Evolutionary conservation across 352 stramenopile species (phyloP).

Genomic region (Globisporangium paroecandrum): DNA sequence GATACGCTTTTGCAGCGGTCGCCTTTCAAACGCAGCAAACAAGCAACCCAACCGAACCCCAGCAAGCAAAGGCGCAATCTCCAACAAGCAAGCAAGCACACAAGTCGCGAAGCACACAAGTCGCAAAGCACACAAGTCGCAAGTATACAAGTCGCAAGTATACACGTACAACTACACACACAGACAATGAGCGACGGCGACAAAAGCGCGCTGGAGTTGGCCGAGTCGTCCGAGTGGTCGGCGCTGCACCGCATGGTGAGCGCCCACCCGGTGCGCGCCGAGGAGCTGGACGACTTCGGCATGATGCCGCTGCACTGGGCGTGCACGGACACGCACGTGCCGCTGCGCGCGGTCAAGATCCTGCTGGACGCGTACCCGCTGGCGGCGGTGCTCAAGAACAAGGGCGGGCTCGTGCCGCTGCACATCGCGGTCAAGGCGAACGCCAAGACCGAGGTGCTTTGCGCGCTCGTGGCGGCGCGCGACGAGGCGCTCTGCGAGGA

Average conservation of each 20-base stretch:
- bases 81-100: background rate
- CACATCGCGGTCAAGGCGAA: constrained; percentile 84
- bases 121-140: background rate
- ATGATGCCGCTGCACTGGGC: constrained; percentile 87
- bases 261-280: constrained; percentile 43
- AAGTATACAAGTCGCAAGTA: background rate
- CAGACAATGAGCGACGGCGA: constrained; percentile 10
- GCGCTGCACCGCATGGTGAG: constrained; percentile 60
- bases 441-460: constrained; percentile 60
- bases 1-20: constrained; percentile 12
- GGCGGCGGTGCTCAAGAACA: constrained; percentile 64
- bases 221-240: constrained; percentile 67
- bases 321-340: constrained; percentile 74
- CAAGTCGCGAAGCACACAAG: background rate
- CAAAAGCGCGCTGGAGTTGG: constrained; percentile 64
- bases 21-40: background rate
- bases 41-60: no score
- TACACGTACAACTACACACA: background rate
- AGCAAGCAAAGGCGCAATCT: background rate
- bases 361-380: constrained; percentile 56
- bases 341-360: constrained; percentile 61
- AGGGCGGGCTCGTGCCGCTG: constrained; percentile 68
- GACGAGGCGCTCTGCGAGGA: constrained; percentile 59
- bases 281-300: constrained; percentile 82
- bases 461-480: constrained; percentile 42